phyloP scores from a whole-genome alignment of 1,284 basidiomycete species.

The Mycena sp. region DNA sequence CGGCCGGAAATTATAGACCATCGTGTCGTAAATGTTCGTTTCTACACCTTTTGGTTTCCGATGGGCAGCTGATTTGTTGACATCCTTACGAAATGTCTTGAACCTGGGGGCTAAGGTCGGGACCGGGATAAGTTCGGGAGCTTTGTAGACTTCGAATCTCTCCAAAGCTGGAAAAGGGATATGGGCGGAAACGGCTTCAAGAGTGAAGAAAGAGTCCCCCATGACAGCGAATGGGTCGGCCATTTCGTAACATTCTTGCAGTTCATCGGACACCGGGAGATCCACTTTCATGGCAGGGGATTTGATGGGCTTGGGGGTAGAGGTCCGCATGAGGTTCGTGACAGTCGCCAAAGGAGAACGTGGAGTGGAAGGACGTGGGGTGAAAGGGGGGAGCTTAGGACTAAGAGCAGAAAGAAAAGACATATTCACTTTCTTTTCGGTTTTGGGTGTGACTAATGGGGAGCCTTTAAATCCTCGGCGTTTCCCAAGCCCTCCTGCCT shows the following conservation, averaged over 20 bases:
- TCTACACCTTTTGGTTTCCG: no score
- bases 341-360: slow-evolving; percentile 34
- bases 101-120: not conserved
- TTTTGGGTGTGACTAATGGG: slow-evolving; percentile 33
- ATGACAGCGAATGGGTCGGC: slow-evolving; percentile 22
- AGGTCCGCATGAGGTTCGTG: slow-evolving; percentile 35
- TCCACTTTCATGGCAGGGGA: slow-evolving; percentile 1
- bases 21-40: slow-evolving; percentile 22
- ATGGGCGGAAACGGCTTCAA: slow-evolving; percentile 15
- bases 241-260: slow-evolving; percentile 22
- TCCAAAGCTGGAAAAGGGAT: slow-evolving; percentile 15
- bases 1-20: slow-evolving; percentile 27
- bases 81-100: slow-evolving; percentile 16
- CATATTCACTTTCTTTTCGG: slow-evolving; percentile 20
- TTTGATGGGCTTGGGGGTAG: slow-evolving; percentile 25
- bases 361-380: slow-evolving; percentile 8
- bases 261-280: slow-evolving; percentile 11
- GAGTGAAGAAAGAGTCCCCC: slow-evolving; percentile 19
- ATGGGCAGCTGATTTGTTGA: no score
- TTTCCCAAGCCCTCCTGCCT: slow-evolving; percentile 35
- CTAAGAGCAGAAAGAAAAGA: slow-evolving; percentile 34
- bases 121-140: not conserved
- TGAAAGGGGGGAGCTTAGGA: slow-evolving; percentile 19
- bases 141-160: slow-evolving; percentile 9
- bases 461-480: slow-evolving; percentile 44